Base-by-base conservation (phyloP, 2,329 filamentous ascomycete species). In the Coniochaeta hoffmannii region DNA sequence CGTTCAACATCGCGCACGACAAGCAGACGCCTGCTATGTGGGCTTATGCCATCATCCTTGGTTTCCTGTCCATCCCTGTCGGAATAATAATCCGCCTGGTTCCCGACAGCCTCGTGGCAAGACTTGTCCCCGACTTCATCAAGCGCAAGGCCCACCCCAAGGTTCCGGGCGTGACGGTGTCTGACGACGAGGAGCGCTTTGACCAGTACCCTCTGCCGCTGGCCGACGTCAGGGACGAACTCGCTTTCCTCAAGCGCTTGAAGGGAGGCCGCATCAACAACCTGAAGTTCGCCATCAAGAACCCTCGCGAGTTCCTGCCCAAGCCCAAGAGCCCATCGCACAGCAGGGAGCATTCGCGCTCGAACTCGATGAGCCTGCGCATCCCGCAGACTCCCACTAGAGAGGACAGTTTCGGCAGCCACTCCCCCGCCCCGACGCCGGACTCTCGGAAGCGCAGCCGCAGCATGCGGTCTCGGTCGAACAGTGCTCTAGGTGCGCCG, bases 11-110 rank as follows among this genome's bases (percentile, higher is more conserved):
- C 58, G 78, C 78, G 1, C 58, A 67, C 0, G 73, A 76, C 1
- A 77, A 71, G 9, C 78, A 97, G 61, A 85, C 85, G 17, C 81
- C 81, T n/a, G 73, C 79, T 12, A 87, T 96, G 68, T 97, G 93
- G 94, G 92, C 78, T 8, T 88, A 94, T 62, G 96, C 91, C 8
- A 80, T 99, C 56, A 77, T 94, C 26, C 81, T 96, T 35, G 91
- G 92, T 31, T 76, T 88, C 61, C 72, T 95, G n/a, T 96, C 93
- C 17, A 83, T 97, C 30, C 90, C 91, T 0, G 78, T 96, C 55
- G 94, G 90, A 57, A 77, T 93, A 24, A 74, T 89, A 31, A 87
- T 97, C 57, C 89, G 94, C 50, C 77, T 90, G 26, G 80, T 97
- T 53, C 94, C 94, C 0, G 92, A 97, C 67, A 77, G 80, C 50